Base-by-base conservation (phyloP, 805 yeast genomes). In the Middelhovenomyces tepae region DNA sequence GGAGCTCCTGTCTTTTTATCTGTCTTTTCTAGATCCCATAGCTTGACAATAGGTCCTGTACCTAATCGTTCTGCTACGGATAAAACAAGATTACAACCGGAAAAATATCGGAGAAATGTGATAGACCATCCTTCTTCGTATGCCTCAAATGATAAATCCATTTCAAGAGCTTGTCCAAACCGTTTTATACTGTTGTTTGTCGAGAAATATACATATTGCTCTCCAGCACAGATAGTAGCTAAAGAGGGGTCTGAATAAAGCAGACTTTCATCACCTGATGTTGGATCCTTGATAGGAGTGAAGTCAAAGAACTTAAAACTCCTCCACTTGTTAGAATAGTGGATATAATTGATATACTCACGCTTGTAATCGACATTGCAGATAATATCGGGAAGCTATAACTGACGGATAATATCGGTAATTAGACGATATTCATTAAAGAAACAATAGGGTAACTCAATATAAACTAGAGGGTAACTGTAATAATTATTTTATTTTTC, bases 261-360 rank as follows among this genome's bases (percentile, higher is more conserved):
- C 0, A 82, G 79, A 4, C 67, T 61, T 3, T 64, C 65, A 0
- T 78, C 63, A 5, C 78, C 77, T 36, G 71, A 67, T 38, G 71
- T 62, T 4, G 97, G 97, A 51, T 91, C 98, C 40, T 76, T 61
- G 13, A 91, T 79, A 4, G 95, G 95, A 0, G 76, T 67, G 22
- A 73, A 67, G 34, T 85, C 95, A 54, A 81, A 86, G 56, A 89
- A 81, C 40, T 83, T 84, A 57, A 89, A 82, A 50, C 82, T 94
- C 39, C 89, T 65, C 87, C 87, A 81, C 57, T 56, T 36, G 21
- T 21, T 35, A 34, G 13, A 28, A 28, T 16, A 29, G 27, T 11
- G 6, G 7, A 8, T 5, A 13, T 7, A 5, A n/a, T 13, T 11
- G 28, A n/a, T 5, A 29, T 29, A 21, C 27, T 6, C n/a, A 21